Percentiles rank a stretch among this genome's conserved stretches.
Conservation (phyloP, 1,139 yeast species). For the Petasospora fabianii region DNA sequence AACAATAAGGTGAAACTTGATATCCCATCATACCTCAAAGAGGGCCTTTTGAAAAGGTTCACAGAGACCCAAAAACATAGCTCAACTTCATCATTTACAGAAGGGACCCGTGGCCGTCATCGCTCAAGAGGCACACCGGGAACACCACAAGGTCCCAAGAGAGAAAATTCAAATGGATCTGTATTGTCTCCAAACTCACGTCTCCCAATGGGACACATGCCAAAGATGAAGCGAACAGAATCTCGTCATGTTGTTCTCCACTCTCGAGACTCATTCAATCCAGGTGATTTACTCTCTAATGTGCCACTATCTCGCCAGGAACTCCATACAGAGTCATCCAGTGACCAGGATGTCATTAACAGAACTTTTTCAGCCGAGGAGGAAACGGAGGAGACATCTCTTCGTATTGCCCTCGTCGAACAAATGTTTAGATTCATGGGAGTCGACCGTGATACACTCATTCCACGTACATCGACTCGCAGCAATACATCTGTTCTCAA, state of each 20-base stretch:
- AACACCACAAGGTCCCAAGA: slow-evolving; percentile 1
- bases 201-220: slow-evolving; percentile 10
- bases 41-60: slow-evolving; percentile 39
- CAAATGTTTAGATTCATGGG: slow-evolving; percentile 74
- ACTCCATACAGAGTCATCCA: slow-evolving; percentile 11
- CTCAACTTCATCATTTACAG: neutral
- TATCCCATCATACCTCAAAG: slow-evolving; percentile 57
- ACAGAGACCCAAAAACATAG: slow-evolving; percentile 2
- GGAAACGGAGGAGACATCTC: slow-evolving; percentile 72
- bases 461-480: slow-evolving; percentile 17
- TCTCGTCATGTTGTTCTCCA: slow-evolving; percentile 62
- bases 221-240: slow-evolving; percentile 21
- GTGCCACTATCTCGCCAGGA: slow-evolving; percentile 68
- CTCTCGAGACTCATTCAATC: slow-evolving; percentile 53
- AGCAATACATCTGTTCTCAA: slow-evolving; percentile 19
- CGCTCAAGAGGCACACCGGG: slow-evolving; percentile 3
- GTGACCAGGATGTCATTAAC: slow-evolving; percentile 32
- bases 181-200: slow-evolving; percentile 8
- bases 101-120: slow-evolving; percentile 13
- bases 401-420: slow-evolving; percentile 70
- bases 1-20: slow-evolving; percentile 48
- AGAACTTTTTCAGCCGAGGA: slow-evolving; percentile 58
- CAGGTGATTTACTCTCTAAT: slow-evolving; percentile 81
- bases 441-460: slow-evolving; percentile 44
- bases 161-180: slow-evolving; percentile 10